Base-by-base conservation (phyloP, 371 early-diverging fungal species). In the Rhizomucor miehei region DNA sequence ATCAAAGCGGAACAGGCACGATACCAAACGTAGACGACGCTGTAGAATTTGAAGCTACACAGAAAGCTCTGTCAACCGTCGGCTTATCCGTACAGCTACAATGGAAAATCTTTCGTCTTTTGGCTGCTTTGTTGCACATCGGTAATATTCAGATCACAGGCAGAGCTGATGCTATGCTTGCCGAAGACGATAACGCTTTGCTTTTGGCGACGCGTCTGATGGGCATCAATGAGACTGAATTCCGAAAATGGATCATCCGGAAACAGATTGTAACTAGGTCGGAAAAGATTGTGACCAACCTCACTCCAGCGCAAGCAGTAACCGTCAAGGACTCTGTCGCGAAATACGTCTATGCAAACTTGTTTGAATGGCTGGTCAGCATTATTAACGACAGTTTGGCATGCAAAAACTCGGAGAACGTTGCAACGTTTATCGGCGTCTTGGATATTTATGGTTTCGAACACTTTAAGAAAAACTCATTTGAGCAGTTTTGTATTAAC, bases 401-500 rank as follows among this genome's bases (percentile, higher is more conserved):
- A 25, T 71, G 70, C 16, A 82, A 85, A 9, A 83, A 81, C 17
- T 39, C 52, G 0, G 34, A 55, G 1, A 51, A 36, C 6, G 76
- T 82, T 10, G 62, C 66, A 11, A 77, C 73, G 39, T 96, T 96
- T 63, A 96, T 95, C 65, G 98, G 96, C 67, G 94, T 98, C 8
- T 77, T 98, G 64, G 93, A 98, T 89, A 91, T 96, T 75, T 93
- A 94, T 67, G 94, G 99, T 49, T 94, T 95, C 76, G 93, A 93
- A 76, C 97, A 98, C 59, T 98, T 98, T 69, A 85, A 93, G 73
- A 89, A 86, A 70, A 99, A 99, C 77, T 93, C 95, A 4, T 99
- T 99, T 71, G 99, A 99, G 71, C 99, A 99, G 74, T 94, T 99
- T 66, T 97, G 98, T 79, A 97, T 99, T 69, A 99, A 94, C 82